Evolutionary conservation across 2,329 filamentous ascomycete genomes (phyloP).

Genomic region (Dactylonectria estremocensis): DNA sequence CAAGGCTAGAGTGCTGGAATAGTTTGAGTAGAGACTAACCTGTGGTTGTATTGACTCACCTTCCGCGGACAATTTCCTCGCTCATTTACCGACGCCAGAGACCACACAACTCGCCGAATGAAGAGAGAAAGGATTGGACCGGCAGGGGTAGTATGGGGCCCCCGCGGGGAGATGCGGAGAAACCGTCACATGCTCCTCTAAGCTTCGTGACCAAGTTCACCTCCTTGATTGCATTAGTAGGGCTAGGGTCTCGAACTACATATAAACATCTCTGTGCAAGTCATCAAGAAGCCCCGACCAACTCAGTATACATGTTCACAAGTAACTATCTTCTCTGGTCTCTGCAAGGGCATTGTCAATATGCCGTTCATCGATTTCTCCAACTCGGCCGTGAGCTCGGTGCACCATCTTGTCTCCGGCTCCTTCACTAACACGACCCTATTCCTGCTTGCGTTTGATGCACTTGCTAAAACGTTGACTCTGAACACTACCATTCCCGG

Average conservation of each 20-base stretch:
- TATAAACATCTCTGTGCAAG: slow-evolving; percentile 2
- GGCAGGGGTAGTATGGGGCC: neutral
- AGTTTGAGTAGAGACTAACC: no score
- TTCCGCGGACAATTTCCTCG: neutral
- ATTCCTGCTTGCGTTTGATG: slow-evolving; percentile 7
- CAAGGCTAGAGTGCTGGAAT: no score
- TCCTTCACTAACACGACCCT: neutral
- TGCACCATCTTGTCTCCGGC: neutral
- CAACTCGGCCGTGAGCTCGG: neutral
- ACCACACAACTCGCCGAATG: neutral
- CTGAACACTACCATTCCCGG: neutral
- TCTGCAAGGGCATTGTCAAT: neutral
- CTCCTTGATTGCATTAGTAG: no score
- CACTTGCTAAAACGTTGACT: slow-evolving; percentile 2
- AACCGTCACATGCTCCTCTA: neutral
- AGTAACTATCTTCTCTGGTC: neutral
- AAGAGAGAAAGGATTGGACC: neutral
- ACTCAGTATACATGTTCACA: neutral
- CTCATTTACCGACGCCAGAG: neutral
- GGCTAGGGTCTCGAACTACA: neutral
- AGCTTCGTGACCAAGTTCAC: no score
- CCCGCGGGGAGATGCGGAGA: neutral
- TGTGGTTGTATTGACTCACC: neutral
- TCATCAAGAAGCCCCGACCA: neutral
- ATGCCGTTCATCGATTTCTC: neutral